Base-by-base conservation (phyloP, 2,329 filamentous ascomycete genomes). In the Dactylellina leptospora region DNA sequence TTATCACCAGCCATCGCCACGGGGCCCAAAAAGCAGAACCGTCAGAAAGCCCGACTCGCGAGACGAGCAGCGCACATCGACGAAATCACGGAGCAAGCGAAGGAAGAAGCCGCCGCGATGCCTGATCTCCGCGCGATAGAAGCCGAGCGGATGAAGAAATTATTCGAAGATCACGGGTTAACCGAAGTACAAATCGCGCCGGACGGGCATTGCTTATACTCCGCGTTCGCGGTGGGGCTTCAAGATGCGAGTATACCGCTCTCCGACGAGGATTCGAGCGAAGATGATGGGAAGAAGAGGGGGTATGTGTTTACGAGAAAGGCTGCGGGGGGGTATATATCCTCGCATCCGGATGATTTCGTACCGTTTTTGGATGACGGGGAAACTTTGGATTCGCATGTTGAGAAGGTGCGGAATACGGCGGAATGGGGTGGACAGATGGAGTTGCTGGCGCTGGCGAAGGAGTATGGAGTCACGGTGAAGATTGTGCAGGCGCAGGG, bases 401-500 rank as follows among this genome's bases (percentile, higher is more conserved):
- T 91, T 48, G 81, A 81, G 48, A 91, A 90, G 81, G 91, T 99
- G 71, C 82, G 88, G 74, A 87, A 95, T 68, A 97, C 93, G 51
- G 93, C 91, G 0, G 93, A 96, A 81, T 99, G 95, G 95, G 95
- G 95, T 53, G 95, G 95, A 0, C 91, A 97, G 82, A 81, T 97
- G 74, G 95, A 99, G 83, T 81, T 99, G 62, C 84, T 88, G 79
- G 95, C 95, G 22, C 83, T 99, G 78, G 90, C 93, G 54, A 88
- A 87, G 78, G 87, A 86, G 60, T 97, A 96, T 77, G 86, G 86
- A 2, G 87, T 95, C 9, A 86, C 89, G 77, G 93, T 97, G 74
- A 87, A 88, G 77, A 90, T 99, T 10, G 82, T 99, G 74, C 93
- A 97, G 77, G 90, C 93, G 78, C 92, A 92, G 3, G 82, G 88